Base-by-base conservation (phyloP, 2,329 filamentous ascomycete genomes). In the Coniochaeta sp. region DNA sequence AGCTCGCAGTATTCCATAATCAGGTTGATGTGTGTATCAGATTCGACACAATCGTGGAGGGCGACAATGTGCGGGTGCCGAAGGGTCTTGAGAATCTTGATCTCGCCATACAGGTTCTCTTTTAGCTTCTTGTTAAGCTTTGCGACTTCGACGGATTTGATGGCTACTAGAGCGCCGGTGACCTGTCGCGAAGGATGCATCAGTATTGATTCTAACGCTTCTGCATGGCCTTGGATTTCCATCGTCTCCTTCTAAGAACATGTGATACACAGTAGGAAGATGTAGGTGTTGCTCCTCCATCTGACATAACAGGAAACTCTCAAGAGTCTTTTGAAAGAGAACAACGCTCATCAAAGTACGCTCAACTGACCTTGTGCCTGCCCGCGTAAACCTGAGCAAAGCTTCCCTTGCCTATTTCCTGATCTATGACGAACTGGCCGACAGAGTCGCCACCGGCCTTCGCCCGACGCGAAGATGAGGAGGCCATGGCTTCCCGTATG, bases 1-100 rank as follows among this genome's bases (percentile, higher is more conserved):
- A 99, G 83, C 71, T 96, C 91, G 77, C 95, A 98, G 76, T 96
- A 98, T 77, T 99, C 95, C 93, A 98, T 99, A 64, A 98, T 88
- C 61, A 99, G 84, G 76, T 99, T 95, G 76, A 98, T 97, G 70
- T 96, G 90, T 24, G 88, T 88, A 3, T 85, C 79, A 0, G 91
- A 89, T 74, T 98, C 93, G 73, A 93, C 84, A 77, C 93, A 97
- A 76, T 96, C 91, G 78, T 97, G 93, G 56, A 99, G 87, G 67
- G 92, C 90, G 66, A 98, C 95, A 67, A 99, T 97, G 72, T 99
- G 95, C 31, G 95, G 95, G 75, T 99, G 95, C 62, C 95, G 90
- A 31, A 99, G 84, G 64, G 87, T 90, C 76, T 95, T 95, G 70
- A 99, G 87, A 65, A 99, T 99, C 68, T 93, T 84, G 72, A 99